phyloP scores from a whole-genome alignment of 768 basidiomycete species.

The Leccinum fibrillosum region DNA sequence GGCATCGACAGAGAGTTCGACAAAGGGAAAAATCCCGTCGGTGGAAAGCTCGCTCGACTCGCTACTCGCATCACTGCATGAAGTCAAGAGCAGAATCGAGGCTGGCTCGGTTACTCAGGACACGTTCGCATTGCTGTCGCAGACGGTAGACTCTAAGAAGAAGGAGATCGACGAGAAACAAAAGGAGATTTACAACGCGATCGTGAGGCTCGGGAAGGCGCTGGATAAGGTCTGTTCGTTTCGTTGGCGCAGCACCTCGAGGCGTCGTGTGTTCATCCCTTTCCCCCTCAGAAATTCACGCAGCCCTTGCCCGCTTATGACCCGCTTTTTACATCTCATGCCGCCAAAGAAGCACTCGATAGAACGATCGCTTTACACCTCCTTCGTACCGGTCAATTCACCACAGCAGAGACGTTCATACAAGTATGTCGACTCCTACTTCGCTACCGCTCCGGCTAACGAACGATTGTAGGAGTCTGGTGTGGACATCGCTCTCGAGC shows the following conservation, averaged over 20 bases:
- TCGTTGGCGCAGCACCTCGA: background rate
- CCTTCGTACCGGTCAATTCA: conserved; percentile 77
- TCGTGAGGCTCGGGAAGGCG: conserved; percentile 78
- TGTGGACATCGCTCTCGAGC: conserved; percentile 49
- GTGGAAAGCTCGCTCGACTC: conserved; percentile 61
- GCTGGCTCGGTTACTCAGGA: conserved; percentile 48
- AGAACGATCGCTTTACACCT: conserved; percentile 73
- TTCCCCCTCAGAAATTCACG: conserved; percentile 52
- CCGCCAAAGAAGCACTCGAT: conserved; percentile 61
- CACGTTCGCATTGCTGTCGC: conserved; percentile 47
- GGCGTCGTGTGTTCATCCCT: conserved; percentile 6
- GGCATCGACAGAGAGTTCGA: conserved; percentile 45
- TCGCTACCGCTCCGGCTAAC: background rate
- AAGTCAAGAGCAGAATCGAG: conserved; percentile 51
- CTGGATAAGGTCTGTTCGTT: conserved; percentile 76
- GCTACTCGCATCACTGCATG: conserved; percentile 55
- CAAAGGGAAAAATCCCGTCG: conserved; percentile 53
- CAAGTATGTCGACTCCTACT: conserved; percentile 42
- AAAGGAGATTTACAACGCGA: conserved; percentile 80
- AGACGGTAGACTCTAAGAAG: conserved; percentile 66
- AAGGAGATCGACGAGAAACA: conserved; percentile 84
- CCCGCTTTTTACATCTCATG: conserved; percentile 59
- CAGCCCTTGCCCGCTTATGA: conserved; percentile 61
- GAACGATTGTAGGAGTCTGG: conserved; percentile 55
- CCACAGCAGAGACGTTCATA: conserved; percentile 71